phyloP scores from a whole-genome alignment of 2,329 filamentous ascomycete species.

The Leptodontidium sp. region DNA sequence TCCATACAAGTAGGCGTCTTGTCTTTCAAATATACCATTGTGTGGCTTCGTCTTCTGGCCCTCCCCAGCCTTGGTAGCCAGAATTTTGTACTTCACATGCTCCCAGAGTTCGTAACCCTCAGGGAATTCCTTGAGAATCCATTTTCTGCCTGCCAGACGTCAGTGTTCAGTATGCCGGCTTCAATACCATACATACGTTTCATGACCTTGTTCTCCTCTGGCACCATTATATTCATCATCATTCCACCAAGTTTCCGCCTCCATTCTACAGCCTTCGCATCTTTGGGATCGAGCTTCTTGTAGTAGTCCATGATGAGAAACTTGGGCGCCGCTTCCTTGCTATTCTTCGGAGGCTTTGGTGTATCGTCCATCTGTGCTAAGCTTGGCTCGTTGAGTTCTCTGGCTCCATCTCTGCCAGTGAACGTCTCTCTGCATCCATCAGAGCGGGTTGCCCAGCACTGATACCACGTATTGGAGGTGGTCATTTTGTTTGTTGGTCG shows the following conservation, averaged over 20 bases:
- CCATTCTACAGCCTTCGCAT: constrained; percentile 64
- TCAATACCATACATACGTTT: constrained; percentile 26
- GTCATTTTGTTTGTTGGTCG: neutral
- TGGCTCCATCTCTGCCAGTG: constrained; percentile 34
- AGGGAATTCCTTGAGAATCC: constrained; percentile 61
- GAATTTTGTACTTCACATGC: constrained; percentile 60
- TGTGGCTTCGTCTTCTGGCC: constrained; percentile 51
- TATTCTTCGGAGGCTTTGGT: constrained; percentile 50
- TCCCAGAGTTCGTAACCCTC: constrained; percentile 66
- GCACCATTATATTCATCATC: constrained; percentile 58
- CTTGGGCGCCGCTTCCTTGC: constrained; percentile 50
- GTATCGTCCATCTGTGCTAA: constrained; percentile 59
- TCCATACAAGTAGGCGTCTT: constrained; percentile 68
- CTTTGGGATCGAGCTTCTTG: constrained; percentile 56
- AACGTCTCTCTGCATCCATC: constrained; percentile 42
- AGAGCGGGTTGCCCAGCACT: constrained; percentile 39
- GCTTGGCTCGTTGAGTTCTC: constrained; percentile 58
- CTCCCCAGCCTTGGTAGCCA: constrained; percentile 51
- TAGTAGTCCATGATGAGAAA: constrained; percentile 58
- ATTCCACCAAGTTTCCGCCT: constrained; percentile 66
- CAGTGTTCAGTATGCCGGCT: constrained; percentile 12
- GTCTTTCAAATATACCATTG: constrained; percentile 60
- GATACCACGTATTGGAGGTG: constrained; percentile 25
- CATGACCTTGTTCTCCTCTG: constrained; percentile 38
- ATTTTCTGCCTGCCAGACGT: constrained; percentile 48